Conservation (phyloP, 192 early-diverging fungal species). For the Dissophora globulifera region DNA sequence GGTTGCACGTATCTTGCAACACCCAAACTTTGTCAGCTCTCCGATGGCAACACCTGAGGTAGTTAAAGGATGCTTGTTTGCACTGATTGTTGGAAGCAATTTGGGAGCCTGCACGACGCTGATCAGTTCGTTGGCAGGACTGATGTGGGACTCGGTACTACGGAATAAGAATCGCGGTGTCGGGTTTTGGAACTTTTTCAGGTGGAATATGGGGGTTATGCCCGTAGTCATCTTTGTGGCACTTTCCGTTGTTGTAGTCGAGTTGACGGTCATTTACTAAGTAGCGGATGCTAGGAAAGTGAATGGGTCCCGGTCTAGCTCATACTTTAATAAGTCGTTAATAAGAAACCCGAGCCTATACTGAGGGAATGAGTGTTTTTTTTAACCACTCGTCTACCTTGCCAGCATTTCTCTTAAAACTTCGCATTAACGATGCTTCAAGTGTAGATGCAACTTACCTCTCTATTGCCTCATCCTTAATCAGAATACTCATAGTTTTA, state of each 20-base stretch:
- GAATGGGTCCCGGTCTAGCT: too few relatives aligned
- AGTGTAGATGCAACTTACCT: too few relatives aligned
- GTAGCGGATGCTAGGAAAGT: too few relatives aligned
- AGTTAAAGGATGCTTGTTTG: constrained; percentile 72
- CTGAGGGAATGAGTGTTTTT: too few relatives aligned
- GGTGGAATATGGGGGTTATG: constrained; percentile 68
- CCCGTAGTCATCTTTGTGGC: constrained; percentile 63
- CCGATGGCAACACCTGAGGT: constrained; percentile 50
- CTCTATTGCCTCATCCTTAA: too few relatives aligned
- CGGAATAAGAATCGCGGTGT: constrained; percentile 58
- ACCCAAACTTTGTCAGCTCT: constrained; percentile 65
- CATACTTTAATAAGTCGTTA: too few relatives aligned
- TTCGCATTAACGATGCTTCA: too few relatives aligned
- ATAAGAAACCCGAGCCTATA: too few relatives aligned
- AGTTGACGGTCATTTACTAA: constrained; percentile 57
- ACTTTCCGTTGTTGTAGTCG: constrained; percentile 60
- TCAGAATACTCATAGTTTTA: too few relatives aligned
- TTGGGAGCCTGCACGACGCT: constrained; percentile 83
- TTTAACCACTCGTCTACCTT: too few relatives aligned
- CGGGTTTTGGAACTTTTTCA: constrained; percentile 65
- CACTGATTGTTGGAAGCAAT: constrained; percentile 80
- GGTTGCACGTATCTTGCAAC: constrained; percentile 74
- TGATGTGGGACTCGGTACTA: constrained; percentile 71
- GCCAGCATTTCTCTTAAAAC: too few relatives aligned
- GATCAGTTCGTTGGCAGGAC: constrained; percentile 81